Evolutionary conservation across 208 protist genomes (phyloP).

Genomic region (Leishmania guyanensis): DNA sequence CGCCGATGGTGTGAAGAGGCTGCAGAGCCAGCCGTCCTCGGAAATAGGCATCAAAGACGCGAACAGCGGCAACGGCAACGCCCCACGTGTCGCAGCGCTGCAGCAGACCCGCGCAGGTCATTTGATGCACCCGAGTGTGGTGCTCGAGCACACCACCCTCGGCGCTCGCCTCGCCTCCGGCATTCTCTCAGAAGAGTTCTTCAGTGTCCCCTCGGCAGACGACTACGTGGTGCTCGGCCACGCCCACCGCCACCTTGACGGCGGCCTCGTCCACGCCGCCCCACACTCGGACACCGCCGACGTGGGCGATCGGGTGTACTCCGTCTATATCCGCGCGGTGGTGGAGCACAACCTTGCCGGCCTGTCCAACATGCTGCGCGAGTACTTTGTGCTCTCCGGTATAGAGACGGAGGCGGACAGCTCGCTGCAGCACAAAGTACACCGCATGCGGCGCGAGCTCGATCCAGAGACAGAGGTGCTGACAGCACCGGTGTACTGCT

Average conservation of each 20-base stretch:
- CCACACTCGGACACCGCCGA: conserved; percentile 49
- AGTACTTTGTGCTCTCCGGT: conserved; percentile 79
- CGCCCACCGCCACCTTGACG: conserved; percentile 54
- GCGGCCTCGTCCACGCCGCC: conserved; percentile 46
- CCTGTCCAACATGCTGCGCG: conserved; percentile 70
- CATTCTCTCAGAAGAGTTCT: conserved; percentile 69
- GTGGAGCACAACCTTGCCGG: conserved; percentile 59
- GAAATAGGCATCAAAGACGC: background rate
- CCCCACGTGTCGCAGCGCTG: background rate
- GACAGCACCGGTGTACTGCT: conserved; percentile 67
- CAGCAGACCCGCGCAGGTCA: background rate
- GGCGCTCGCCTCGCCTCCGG: conserved; percentile 61
- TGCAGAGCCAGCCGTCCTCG: background rate
- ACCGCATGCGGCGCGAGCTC: conserved; percentile 80
- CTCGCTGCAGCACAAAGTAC: conserved; percentile 86
- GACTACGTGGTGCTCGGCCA: conserved; percentile 78
- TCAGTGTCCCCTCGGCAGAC: conserved; percentile 47
- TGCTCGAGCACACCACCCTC: conserved; percentile 66
- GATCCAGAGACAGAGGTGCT: conserved; percentile 71
- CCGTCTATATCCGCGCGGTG: conserved; percentile 70
- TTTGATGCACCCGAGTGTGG: conserved; percentile 22
- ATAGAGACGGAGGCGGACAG: conserved; percentile 66
- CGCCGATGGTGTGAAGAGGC: conserved; percentile 1
- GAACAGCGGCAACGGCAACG: background rate
- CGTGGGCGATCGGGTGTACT: conserved; percentile 73